Conservation (phyloP, 768 basidiomycete genomes). For the Suillus subluteus region DNA sequence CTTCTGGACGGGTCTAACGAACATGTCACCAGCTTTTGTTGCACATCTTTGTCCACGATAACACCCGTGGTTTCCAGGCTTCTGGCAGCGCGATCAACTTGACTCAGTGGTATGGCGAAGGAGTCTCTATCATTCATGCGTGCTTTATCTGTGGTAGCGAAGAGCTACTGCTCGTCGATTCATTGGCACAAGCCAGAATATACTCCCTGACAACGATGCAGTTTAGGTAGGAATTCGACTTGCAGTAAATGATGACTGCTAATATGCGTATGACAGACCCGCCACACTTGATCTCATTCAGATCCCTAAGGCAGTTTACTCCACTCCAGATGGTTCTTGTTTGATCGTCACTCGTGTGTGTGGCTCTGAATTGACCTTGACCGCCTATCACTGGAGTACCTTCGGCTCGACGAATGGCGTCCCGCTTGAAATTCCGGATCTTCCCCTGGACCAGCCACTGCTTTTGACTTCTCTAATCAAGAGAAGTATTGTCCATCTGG, state of each 20-base stretch:
- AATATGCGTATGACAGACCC: constrained; percentile 36
- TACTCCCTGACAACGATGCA: constrained; percentile 57
- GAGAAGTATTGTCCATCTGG: constrained; percentile 45
- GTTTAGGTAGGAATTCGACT: constrained; percentile 46
- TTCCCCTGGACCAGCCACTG: constrained; percentile 25
- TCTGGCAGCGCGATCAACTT: constrained; percentile 47
- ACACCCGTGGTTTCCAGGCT: constrained; percentile 45
- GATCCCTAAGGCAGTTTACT: constrained; percentile 40
- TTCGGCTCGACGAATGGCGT: constrained; percentile 57
- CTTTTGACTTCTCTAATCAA: constrained; percentile 50
- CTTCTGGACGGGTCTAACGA: neutral
- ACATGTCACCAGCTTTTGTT: constrained; percentile 34
- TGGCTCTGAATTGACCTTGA: constrained; percentile 27
- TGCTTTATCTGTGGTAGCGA: constrained; percentile 54
- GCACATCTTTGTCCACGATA: constrained; percentile 52
- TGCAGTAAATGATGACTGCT: neutral
- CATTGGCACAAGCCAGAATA: constrained; percentile 45
- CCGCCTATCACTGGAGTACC: constrained; percentile 57
- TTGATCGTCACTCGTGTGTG: constrained; percentile 40
- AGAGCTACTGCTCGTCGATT: constrained; percentile 56
- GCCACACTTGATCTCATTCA: constrained; percentile 44
- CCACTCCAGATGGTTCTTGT: constrained; percentile 61
- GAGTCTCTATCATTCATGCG: constrained; percentile 34
- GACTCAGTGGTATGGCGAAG: constrained; percentile 43
- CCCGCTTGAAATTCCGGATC: constrained; percentile 34